A percentile compares a stretch with the other conserved stretches of the same genome.
phyloP scores from a whole-genome alignment of 495 filamentous ascomycete genomes.

The Talaromyces thailandensis region DNA sequence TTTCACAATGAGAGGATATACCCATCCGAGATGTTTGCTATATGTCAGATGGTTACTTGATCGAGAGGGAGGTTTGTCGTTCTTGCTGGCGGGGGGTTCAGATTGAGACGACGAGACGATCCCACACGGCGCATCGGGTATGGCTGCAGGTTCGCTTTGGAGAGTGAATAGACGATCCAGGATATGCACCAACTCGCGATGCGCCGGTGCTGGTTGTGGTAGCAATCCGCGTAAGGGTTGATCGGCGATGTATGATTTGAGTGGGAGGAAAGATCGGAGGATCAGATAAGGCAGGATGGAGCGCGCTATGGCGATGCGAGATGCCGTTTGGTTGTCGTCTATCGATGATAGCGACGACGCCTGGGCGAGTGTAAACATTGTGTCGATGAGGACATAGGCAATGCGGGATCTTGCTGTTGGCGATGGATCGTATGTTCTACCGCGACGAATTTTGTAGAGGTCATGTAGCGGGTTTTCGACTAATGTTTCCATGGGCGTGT shows the following conservation, averaged over 20 bases:
- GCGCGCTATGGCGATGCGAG: constrained; percentile 55
- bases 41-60: constrained; percentile 6
- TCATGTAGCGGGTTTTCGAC: constrained; percentile 46
- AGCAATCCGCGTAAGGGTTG: constrained; percentile 86
- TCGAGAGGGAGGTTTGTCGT: constrained; percentile 2
- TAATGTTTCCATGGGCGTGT: constrained; percentile 42
- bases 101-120: not conserved
- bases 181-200: constrained; percentile 67
- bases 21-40: constrained; percentile 68
- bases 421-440: constrained; percentile 59
- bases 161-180: constrained; percentile 55
- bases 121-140: constrained; percentile 49
- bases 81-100: not conserved
- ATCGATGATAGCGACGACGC: constrained; percentile 10
- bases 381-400: constrained; percentile 70
- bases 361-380: constrained; percentile 63
- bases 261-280: constrained; percentile 65
- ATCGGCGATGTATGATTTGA: constrained; percentile 80
- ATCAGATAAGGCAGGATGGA: constrained; percentile 78
- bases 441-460: constrained; percentile 56
- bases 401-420: constrained; percentile 61
- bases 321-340: constrained; percentile 8
- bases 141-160: constrained; percentile 60
- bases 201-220: constrained; percentile 79
- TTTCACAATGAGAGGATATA: constrained; percentile 73